These are phyloP conservation scores for Thielaviopsis musarum DNA, from an alignment of 2,329 filamentous ascomycete genomes.

Conservation along the genomic window DNA sequence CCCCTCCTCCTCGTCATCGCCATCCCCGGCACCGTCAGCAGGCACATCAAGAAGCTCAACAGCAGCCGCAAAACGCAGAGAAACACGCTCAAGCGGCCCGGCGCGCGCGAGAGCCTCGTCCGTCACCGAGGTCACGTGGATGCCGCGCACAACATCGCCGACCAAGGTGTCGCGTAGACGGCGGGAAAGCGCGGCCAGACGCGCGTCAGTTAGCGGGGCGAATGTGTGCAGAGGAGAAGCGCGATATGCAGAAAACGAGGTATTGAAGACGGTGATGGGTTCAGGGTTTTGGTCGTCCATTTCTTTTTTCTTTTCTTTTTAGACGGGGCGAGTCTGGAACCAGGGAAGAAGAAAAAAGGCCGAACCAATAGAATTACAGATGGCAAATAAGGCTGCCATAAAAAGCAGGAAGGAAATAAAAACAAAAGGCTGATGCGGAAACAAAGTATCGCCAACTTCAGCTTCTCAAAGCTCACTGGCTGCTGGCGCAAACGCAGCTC, in stretches of 20 bases:
- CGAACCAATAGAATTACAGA: neutral
- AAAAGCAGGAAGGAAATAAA: neutral
- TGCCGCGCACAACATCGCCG: constrained; percentile 42
- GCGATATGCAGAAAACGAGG: constrained; percentile 39
- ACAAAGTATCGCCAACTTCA: neutral
- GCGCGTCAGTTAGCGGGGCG: constrained; percentile 19
- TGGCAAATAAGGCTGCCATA: neutral
- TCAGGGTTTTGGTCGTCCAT: constrained; percentile 13
- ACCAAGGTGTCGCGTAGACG: constrained; percentile 37
- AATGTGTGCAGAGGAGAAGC: constrained; percentile 32
- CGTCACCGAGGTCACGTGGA: constrained; percentile 31
- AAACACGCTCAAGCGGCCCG: constrained; percentile 29
- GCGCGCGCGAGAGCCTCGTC: constrained; percentile 24
- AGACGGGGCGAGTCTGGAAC: neutral
- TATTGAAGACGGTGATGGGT: constrained; percentile 35
- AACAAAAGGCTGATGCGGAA: neutral
- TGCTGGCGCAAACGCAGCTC: neutral
- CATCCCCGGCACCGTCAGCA: constrained; percentile 1
- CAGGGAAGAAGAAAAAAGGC: neutral
- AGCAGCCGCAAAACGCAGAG: constrained; percentile 26
- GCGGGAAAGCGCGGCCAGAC: constrained; percentile 28
- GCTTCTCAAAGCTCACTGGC: neutral
- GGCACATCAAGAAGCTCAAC: constrained; percentile 14
- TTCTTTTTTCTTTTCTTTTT: constrained; percentile 5
- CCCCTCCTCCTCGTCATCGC: constrained; percentile 2